A percentile compares a stretch with the other conserved stretches of the same genome.
phyloP scores from a whole-genome alignment of 2,329 filamentous ascomycete species.

The Fusarium torreyae region DNA sequence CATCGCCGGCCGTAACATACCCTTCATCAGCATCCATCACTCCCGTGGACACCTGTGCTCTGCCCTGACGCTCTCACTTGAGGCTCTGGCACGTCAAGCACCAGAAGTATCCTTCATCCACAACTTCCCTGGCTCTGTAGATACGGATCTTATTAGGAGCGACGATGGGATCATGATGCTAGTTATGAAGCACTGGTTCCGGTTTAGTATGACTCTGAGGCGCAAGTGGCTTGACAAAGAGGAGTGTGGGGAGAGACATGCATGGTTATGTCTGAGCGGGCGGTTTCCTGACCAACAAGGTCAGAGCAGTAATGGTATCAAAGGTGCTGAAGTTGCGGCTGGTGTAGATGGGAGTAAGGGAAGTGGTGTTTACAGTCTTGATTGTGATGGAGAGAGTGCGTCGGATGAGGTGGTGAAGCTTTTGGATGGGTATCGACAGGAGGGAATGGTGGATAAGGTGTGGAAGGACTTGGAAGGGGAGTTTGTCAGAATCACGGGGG shows the following conservation, averaged over 20 bases:
- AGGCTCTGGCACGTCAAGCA: constrained; percentile 43
- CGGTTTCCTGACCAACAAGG: constrained; percentile 34
- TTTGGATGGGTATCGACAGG: constrained; percentile 33
- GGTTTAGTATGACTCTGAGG: constrained; percentile 8
- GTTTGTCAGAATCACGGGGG: constrained; percentile 41
- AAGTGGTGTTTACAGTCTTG: constrained; percentile 48
- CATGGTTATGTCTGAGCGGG: constrained; percentile 43
- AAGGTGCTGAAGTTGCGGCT: constrained; percentile 13
- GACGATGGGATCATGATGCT: constrained; percentile 42
- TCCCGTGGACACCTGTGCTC: constrained; percentile 46
- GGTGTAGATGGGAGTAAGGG: constrained; percentile 42
- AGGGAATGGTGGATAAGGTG: constrained; percentile 40
- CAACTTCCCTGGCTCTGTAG: constrained; percentile 50
- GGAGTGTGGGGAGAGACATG: constrained; percentile 48
- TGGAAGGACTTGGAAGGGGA: constrained; percentile 46
- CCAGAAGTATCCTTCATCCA: constrained; percentile 51
- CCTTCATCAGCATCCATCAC: constrained; percentile 28
- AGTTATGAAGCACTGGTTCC: constrained; percentile 34
- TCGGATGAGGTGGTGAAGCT: constrained; percentile 29
- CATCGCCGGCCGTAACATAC: constrained; percentile 42
- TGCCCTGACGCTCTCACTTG: constrained; percentile 46
- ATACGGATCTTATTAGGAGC: constrained; percentile 47
- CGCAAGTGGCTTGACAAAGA: constrained; percentile 37
- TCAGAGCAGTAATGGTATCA: not conserved
- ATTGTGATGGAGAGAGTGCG: constrained; percentile 45